Conservation (phyloP, 2,329 filamentous ascomycete species). For the Lachnellula subtilissima region DNA sequence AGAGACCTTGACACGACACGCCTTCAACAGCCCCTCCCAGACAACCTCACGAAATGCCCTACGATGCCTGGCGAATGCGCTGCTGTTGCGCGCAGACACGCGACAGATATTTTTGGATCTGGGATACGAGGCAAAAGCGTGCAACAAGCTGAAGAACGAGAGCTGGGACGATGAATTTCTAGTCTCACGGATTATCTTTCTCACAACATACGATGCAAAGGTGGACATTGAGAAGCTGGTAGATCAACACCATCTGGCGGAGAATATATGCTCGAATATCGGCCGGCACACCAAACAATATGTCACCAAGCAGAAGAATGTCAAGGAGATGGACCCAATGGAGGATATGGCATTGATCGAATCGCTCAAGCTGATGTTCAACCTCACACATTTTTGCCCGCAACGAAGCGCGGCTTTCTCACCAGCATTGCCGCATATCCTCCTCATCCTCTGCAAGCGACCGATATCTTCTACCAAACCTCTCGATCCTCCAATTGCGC, state of each 20-base stretch:
- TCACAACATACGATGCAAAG: constrained; percentile 73
- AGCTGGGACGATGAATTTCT: constrained; percentile 84
- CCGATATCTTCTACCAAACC: constrained; percentile 58
- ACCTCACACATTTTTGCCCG: constrained; percentile 71
- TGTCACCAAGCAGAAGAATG: constrained; percentile 28
- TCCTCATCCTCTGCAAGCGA: constrained; percentile 61
- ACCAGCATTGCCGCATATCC: constrained; percentile 61
- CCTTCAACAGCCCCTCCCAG: constrained; percentile 60
- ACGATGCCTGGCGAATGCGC: constrained; percentile 78
- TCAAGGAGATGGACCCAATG: constrained; percentile 49
- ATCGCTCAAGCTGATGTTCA: constrained; percentile 84
- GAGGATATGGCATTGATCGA: constrained; percentile 77
- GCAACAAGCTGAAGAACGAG: constrained; percentile 66
- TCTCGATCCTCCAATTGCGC: constrained; percentile 65
- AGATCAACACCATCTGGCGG: constrained; percentile 59
- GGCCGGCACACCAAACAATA: constrained; percentile 61
- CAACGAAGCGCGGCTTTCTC: constrained; percentile 59
- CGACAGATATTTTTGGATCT: constrained; percentile 70
- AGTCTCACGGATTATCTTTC: constrained; percentile 70
- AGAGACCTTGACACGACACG: constrained; percentile 64
- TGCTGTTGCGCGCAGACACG: constrained; percentile 64
- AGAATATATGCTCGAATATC: constrained; percentile 66
- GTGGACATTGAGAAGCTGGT: constrained; percentile 62
- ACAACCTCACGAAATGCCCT: constrained; percentile 70
- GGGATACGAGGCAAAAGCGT: constrained; percentile 62